Conservation (phyloP, 129 eudicot genomes). For the Logfia minima region DNA sequence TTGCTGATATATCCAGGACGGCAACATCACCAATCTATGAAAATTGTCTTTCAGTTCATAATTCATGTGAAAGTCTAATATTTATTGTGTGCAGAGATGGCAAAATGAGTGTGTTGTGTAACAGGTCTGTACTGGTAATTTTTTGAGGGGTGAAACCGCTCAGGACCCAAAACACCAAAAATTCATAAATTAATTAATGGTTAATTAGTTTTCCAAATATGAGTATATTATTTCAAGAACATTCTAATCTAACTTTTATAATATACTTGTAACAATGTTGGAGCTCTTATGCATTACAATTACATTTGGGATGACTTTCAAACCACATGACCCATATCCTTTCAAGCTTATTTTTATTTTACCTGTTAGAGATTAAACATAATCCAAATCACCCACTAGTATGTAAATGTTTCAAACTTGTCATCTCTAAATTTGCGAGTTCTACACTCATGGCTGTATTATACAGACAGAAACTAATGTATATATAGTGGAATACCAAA, state of each 20-base stretch:
- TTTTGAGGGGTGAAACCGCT: neutral
- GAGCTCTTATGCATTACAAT: neutral
- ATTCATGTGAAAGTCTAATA: neutral
- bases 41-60: constrained; percentile 19
- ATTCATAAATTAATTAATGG: too few relatives aligned
- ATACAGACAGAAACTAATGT: neutral
- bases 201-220: neutral
- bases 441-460: neutral
- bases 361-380: neutral
- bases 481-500: neutral
- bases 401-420: neutral
- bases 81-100: neutral
- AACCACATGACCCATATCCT: neutral
- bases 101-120: neutral
- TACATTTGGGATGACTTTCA: constrained; percentile 8
- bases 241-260: neutral
- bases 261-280: neutral
- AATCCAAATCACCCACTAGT: neutral
- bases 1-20: constrained; percentile 89
- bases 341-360: neutral
- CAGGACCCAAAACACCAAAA: neutral
- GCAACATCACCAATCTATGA: constrained; percentile 89
- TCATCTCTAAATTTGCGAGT: neutral
- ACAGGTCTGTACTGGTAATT: neutral
- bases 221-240: neutral